These are phyloP conservation scores for Hygrophorus pudorinus DNA, from an alignment of 768 basidiomycete genomes.

Conservation along the genomic window DNA sequence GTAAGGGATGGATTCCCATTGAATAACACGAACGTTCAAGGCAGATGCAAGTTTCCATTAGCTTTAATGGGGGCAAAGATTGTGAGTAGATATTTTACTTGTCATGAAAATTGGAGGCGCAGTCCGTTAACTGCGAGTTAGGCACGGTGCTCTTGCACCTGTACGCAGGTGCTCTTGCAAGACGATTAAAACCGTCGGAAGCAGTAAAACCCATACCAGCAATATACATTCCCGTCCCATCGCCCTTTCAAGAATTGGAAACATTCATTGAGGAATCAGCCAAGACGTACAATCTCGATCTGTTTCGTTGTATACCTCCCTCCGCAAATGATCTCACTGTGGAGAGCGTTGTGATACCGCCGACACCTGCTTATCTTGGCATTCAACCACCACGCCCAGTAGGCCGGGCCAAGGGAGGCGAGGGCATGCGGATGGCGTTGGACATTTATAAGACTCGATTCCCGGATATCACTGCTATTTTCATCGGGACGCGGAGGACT, in stretches of 20 bases:
- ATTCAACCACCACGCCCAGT: conserved; percentile 24
- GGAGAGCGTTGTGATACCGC: conserved; percentile 31
- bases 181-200: conserved; percentile 23
- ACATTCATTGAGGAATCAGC: conserved; percentile 64
- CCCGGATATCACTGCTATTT: conserved; percentile 64
- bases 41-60: conserved; percentile 65
- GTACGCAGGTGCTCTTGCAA: conserved; percentile 63
- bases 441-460: conserved; percentile 58
- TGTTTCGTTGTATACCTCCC: conserved; percentile 48
- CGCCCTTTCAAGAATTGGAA: conserved; percentile 81
- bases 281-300: conserved; percentile 59
- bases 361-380: conserved; percentile 15
- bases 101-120: conserved; percentile 1
- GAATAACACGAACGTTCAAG: conserved; percentile 27
- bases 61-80: conserved; percentile 99
- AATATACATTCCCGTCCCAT: conserved; percentile 84
- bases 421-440: conserved; percentile 74
- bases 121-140: conserved; percentile 20
- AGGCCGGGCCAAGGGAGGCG: conserved; percentile 47
- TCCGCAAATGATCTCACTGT: conserved; percentile 19
- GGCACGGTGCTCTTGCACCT: conserved; percentile 95
- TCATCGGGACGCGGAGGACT: conserved; percentile 80
- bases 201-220: conserved; percentile 43
- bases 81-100: conserved; percentile 43
- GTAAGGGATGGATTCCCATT: conserved; percentile 10